Evolutionary conservation across 2,329 filamentous ascomycete genomes (phyloP).

Genomic region (Sporothrix globosa): DNA sequence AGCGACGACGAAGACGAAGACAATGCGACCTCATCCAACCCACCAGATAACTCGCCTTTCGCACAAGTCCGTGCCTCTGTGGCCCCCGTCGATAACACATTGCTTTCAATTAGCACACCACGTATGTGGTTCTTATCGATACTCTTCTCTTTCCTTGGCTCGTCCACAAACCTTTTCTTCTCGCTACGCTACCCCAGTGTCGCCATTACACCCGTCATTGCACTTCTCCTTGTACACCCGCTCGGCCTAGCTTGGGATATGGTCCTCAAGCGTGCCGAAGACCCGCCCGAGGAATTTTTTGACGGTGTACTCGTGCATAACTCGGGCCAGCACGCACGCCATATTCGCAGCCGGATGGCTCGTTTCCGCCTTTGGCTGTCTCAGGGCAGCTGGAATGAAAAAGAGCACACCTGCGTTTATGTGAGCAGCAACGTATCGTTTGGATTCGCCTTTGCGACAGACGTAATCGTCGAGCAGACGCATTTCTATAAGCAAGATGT

Average conservation of each 20-base stretch:
- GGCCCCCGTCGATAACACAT: constrained; percentile 71
- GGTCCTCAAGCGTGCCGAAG: constrained; percentile 66
- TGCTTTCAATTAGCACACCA: constrained; percentile 82
- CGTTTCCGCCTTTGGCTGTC: constrained; percentile 72
- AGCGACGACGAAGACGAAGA: constrained; percentile 42
- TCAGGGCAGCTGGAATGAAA: constrained; percentile 83
- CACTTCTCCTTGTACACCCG: constrained; percentile 80
- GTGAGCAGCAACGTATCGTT: constrained; percentile 90
- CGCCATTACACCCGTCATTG: constrained; percentile 86
- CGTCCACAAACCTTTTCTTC: constrained; percentile 85
- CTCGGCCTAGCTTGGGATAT: constrained; percentile 80
- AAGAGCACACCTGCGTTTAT: constrained; percentile 86
- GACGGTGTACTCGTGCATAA: constrained; percentile 45
- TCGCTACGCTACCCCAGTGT: constrained; percentile 88
- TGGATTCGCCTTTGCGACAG: constrained; percentile 85
- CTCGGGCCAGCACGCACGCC: constrained; percentile 18
- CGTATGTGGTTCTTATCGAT: constrained; percentile 86
- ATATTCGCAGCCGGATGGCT: constrained; percentile 42
- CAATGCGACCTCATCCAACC: constrained; percentile 51
- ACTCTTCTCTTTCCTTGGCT: constrained; percentile 78
- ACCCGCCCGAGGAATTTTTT: constrained; percentile 53
- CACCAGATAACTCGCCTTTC: constrained; percentile 73
- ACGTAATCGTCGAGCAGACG: constrained; percentile 88
- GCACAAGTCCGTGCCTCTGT: constrained; percentile 80
- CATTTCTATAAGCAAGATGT: constrained; percentile 85